phyloP scores from a whole-genome alignment of 1,284 basidiomycete genomes.

The Taiwanofungus camphoratus region DNA sequence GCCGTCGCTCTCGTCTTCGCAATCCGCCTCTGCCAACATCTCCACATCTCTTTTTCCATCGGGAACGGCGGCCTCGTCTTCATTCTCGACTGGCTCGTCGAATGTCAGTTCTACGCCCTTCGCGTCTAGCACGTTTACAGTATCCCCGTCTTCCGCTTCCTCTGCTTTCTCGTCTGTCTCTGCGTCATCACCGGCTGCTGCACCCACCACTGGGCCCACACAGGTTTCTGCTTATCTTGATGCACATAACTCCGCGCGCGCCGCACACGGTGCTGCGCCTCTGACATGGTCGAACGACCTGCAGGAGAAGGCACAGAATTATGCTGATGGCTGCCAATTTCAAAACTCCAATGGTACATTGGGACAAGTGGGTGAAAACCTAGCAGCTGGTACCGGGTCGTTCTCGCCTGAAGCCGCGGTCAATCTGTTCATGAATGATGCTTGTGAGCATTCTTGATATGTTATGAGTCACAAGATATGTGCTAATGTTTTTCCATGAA shows the following conservation, averaged over 20 bases:
- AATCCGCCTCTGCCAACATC: neutral
- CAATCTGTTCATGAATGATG: constrained; percentile 41
- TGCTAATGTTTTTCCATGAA: constrained; percentile 6
- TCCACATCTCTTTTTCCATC: neutral
- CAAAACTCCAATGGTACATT: constrained; percentile 55
- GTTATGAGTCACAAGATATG: neutral
- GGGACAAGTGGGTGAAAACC: constrained; percentile 60
- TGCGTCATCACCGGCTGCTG: constrained; percentile 23
- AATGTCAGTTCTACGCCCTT: neutral
- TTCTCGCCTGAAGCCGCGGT: constrained; percentile 45
- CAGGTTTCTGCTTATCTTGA: constrained; percentile 37
- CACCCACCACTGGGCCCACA: constrained; percentile 41
- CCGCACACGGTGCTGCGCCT: constrained; percentile 44
- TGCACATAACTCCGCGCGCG: constrained; percentile 52
- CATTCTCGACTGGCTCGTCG: neutral
- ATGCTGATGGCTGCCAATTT: constrained; percentile 56
- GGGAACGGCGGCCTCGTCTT: neutral
- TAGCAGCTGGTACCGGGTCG: constrained; percentile 56
- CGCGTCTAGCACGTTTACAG: neutral
- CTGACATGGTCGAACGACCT: constrained; percentile 53
- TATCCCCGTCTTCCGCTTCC: constrained; percentile 2
- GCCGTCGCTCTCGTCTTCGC: neutral
- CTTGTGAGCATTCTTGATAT: constrained; percentile 32
- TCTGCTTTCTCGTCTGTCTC: neutral
- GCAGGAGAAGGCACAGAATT: constrained; percentile 49